A percentile compares a stretch with the other conserved stretches of the same genome.
These are phyloP conservation scores for Trametes cubensis DNA, from an alignment of 768 basidiomycete species.

Conservation along the genomic window DNA sequence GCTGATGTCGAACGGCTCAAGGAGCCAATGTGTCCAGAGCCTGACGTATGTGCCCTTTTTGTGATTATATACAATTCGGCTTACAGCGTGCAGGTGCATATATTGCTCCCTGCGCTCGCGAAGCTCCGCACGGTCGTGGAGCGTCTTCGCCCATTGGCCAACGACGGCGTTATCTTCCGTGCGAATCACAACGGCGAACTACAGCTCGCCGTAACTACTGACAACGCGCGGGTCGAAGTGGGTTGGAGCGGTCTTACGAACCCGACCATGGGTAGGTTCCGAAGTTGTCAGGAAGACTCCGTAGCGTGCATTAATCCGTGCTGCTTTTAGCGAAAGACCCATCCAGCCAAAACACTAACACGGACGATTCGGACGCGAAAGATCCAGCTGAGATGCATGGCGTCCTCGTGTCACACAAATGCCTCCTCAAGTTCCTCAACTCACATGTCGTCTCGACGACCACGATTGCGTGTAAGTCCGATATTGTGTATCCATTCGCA, in stretches of 20 bases:
- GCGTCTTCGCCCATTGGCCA: slow-evolving; percentile 66
- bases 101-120: slow-evolving; percentile 72
- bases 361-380: slow-evolving; percentile 38
- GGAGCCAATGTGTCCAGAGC: slow-evolving; percentile 85
- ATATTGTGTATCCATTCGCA: too few relatives aligned
- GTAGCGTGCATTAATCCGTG: not conserved
- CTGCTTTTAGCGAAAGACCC: slow-evolving; percentile 26
- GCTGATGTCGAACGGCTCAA: slow-evolving; percentile 68
- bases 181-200: slow-evolving; percentile 67
- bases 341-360: slow-evolving; percentile 28
- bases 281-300: not conserved
- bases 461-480: slow-evolving; percentile 79
- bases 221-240: slow-evolving; percentile 76
- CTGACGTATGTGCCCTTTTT: slow-evolving; percentile 60
- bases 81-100: slow-evolving; percentile 57
- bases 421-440: slow-evolving; percentile 80
- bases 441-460: slow-evolving; percentile 80
- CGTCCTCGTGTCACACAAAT: slow-evolving; percentile 70
- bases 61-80: too few relatives aligned
- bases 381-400: slow-evolving; percentile 64
- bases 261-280: slow-evolving; percentile 51
- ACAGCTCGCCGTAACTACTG: slow-evolving; percentile 61
- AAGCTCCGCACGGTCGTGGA: slow-evolving; percentile 82
- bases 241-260: slow-evolving; percentile 77
- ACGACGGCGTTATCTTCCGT: slow-evolving; percentile 62